phyloP scores from a whole-genome alignment of 495 filamentous ascomycete species.

The Daldinia decipiens region DNA sequence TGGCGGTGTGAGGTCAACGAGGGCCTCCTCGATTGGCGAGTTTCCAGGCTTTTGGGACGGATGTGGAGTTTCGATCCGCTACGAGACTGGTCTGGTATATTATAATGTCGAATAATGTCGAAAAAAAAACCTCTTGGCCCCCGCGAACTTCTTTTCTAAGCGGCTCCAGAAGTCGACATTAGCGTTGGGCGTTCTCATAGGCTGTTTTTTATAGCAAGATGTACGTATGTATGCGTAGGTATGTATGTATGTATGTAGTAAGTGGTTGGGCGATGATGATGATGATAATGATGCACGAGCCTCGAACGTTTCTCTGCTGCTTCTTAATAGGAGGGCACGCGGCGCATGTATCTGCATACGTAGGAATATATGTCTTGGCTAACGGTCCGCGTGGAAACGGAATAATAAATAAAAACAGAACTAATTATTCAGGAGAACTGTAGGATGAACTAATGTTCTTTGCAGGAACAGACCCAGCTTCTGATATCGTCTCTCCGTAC shows the following conservation, averaged over 20 bases:
- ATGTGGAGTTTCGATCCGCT: slow-evolving; percentile 42
- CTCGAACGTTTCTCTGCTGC: slow-evolving; percentile 13
- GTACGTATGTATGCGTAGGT: slow-evolving; percentile 5
- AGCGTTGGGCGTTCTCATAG: slow-evolving; percentile 25
- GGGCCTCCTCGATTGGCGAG: slow-evolving; percentile 34
- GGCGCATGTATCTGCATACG: slow-evolving; percentile 38
- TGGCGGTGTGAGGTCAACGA: slow-evolving; percentile 46
- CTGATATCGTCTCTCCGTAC: slow-evolving; percentile 24
- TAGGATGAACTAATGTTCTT: slow-evolving; percentile 38
- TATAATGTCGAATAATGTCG: not conserved
- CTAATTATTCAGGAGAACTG: slow-evolving; percentile 34
- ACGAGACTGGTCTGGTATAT: slow-evolving; percentile 25
- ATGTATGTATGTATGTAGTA: not conserved
- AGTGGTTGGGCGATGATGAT: slow-evolving; percentile 7
- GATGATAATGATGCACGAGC: slow-evolving; percentile 17
- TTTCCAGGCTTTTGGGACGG: slow-evolving; percentile 37
- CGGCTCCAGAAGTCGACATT: slow-evolving; percentile 42
- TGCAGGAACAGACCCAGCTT: slow-evolving; percentile 32
- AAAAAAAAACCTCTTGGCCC: slow-evolving; percentile 30
- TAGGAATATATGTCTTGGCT: slow-evolving; percentile 35
- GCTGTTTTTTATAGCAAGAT: slow-evolving; percentile 15
- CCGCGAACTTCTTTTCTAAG: slow-evolving; percentile 35
- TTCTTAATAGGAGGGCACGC: slow-evolving; percentile 36
- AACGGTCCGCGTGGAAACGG: slow-evolving; percentile 39
- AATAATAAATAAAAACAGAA: slow-evolving; percentile 12